Conservation (phyloP, 2,329 filamentous ascomycete genomes). For the Phoma sp. region DNA sequence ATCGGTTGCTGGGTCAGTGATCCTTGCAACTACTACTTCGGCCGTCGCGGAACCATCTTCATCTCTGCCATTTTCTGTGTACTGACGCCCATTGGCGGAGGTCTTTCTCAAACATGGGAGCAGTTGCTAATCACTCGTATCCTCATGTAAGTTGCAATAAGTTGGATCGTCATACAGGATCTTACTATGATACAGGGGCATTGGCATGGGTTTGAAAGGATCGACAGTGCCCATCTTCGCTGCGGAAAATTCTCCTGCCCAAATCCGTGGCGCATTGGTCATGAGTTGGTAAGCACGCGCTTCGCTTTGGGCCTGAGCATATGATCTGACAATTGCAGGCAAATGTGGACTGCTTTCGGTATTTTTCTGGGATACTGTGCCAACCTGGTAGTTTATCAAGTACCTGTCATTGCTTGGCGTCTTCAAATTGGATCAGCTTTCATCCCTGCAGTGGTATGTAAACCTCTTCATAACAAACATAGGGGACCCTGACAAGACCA, state of each 20-base stretch:
- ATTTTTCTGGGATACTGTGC: slow-evolving; percentile 35
- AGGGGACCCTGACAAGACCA: background rate
- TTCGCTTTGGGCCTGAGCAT: too few relatives aligned
- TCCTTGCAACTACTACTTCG: slow-evolving; percentile 37
- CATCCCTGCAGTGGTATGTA: slow-evolving; percentile 41
- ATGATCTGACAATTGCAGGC: slow-evolving; percentile 31
- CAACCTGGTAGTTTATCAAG: slow-evolving; percentile 44
- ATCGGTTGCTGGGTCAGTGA: slow-evolving; percentile 37
- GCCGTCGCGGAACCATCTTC: slow-evolving; percentile 38
- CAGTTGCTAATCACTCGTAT: slow-evolving; percentile 29
- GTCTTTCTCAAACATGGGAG: slow-evolving; percentile 30
- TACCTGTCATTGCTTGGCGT: slow-evolving; percentile 45
- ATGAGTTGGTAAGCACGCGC: slow-evolving; percentile 47
- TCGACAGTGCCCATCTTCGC: slow-evolving; percentile 54
- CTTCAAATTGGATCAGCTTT: slow-evolving; percentile 50
- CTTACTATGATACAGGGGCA: slow-evolving; percentile 13
- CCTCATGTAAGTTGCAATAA: slow-evolving; percentile 17
- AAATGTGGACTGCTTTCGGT: slow-evolving; percentile 49
- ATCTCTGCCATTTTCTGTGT: slow-evolving; percentile 34
- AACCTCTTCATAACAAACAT: too few relatives aligned
- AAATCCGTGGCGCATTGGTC: slow-evolving; percentile 55
- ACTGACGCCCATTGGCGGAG: slow-evolving; percentile 33
- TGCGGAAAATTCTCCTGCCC: slow-evolving; percentile 54
- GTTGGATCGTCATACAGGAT: background rate
- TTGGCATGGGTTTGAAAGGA: slow-evolving; percentile 37